Evolutionary conservation across 2,329 filamentous ascomycete genomes (phyloP), one percentile per base, ranked within the genome.

Genomic region (Pezicula rhizophila): DNA sequence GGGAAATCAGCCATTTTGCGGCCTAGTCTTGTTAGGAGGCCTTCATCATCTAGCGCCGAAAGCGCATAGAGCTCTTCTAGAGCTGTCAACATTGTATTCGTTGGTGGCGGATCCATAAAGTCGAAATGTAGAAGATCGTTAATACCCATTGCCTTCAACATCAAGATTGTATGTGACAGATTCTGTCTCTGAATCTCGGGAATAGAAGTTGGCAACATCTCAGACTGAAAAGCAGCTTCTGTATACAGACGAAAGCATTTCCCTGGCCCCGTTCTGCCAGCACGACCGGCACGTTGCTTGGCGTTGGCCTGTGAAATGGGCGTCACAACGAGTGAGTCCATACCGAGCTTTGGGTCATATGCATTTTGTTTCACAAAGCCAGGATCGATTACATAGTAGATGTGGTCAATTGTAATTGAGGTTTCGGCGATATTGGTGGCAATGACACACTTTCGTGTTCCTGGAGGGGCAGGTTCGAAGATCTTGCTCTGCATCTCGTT

Each of bases 71-170:
- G 76, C 64, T 97, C 93, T 69, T 99, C 95, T 3, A 99, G 74
- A 0, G 93, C 93, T 44, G 90, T 95, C 55, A 99, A 78, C 89
- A 97, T 96, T 11, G 93, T 97, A 62, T 97, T 96, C 26, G 93
- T 93, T 0, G 93, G 93, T 0, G 93, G 93, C 0, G 93, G 91
- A 61, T 99, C 93, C 92, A 99, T 97, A 61, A 99, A 99, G 69
- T 97, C 92, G 62, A 99, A 99, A 64, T 95, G 90, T 11, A 99
- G 77, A 1, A 99, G 75, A 64, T 99, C 93, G 63, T 99, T 97
- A 68, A 99, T 97, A 3, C 95, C 93, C 90, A 99, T 97, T 0
- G 93, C 93, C 66, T 99, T 99, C 45, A 99, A 79, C 87, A 96
- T 96, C 42, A 99, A 77, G 66, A 99, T 97, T 0, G 92, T 96